Evolutionary conservation across 345 rosid species (phyloP).

Genomic region (Lepidium aucheri): DNA sequence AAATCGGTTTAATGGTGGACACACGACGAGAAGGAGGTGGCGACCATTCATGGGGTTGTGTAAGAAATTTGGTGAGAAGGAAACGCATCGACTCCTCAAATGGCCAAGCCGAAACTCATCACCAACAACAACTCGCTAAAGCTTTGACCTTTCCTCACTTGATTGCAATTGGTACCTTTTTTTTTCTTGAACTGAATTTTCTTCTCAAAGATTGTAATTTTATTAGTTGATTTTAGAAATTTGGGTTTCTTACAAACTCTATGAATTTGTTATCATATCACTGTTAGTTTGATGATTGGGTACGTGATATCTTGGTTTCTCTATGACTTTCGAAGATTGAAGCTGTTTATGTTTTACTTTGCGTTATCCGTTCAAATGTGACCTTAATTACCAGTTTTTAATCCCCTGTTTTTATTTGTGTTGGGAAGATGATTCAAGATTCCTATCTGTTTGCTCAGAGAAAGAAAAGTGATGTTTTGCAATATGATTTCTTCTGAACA

Average conservation of each 20-base stretch:
- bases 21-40: conserved; percentile 27
- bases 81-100: conserved; percentile 70
- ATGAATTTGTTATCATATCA: background rate
- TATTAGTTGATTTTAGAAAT: background rate
- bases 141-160: conserved; percentile 62
- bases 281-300: background rate
- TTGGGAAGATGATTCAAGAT: background rate
- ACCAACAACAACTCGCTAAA: conserved; percentile 54
- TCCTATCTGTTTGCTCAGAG: background rate
- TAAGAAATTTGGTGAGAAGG: conserved; percentile 51
- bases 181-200: background rate
- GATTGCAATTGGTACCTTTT: conserved; percentile 58
- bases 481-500: background rate
- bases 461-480: background rate
- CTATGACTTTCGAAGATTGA: background rate
- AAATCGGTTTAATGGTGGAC: conserved; percentile 41
- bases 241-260: background rate
- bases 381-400: no score
- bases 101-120: conserved; percentile 21
- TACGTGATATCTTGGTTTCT: background rate
- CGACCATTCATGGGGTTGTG: conserved; percentile 33
- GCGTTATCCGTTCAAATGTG: background rate
- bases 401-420: background rate
- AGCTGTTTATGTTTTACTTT: background rate
- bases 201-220: background rate